Evolutionary conservation across 2,329 filamentous ascomycete genomes (phyloP), one percentile per base, ranked within the genome.

Genomic region (Laburnicola sp.): DNA sequence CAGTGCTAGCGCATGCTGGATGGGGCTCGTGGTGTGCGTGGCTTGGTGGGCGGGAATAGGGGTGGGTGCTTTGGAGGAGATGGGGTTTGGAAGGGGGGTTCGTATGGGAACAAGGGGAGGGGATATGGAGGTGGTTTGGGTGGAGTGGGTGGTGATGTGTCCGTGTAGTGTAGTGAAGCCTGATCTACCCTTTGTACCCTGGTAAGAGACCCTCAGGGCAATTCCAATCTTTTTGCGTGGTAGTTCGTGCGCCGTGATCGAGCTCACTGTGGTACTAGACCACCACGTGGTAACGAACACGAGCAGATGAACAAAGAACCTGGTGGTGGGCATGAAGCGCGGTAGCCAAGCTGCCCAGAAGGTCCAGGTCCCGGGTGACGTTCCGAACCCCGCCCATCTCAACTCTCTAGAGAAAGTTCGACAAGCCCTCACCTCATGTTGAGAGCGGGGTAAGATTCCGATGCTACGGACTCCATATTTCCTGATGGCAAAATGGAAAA

Each of bases 1-100:
- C 16, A 37, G 25, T 45, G 42, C 42, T 45, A 45, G 42, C 42
- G 42, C 42, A 45, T 22, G 42, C 23, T 7, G 42, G 36, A 36
- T 36, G 28, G 27, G 43, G n/a, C 43, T 45, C 43, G 16, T 22
- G 6, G 21, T 31, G 41, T 16, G 16, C 16, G 16, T 44, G 41
- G 21, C 30, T 44, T 10, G 7, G 11, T 9, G n/a, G 28, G 40
- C 30, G 27, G 28, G 28, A 34, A 43, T 34, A 8, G 42, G 6
- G 16, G 3, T 26, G 25, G 21, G 37, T 39, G 11, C 3, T 4
- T 39, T 6, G 35, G 35, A 37, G 35, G 10, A n/a, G 35, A 21
- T 16, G 16, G n/a, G 10, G 35, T 3, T 37, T 22, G 6, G 35
- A 37, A 22, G 6, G 10, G 8, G 2, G 35, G 1, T 16, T 37